Percentiles rank a stretch among this genome's conserved stretches.
Evolutionary conservation across 139 green algal genomes (phyloP).

Genomic region (Deuterostichococcus epilithicus): DNA sequence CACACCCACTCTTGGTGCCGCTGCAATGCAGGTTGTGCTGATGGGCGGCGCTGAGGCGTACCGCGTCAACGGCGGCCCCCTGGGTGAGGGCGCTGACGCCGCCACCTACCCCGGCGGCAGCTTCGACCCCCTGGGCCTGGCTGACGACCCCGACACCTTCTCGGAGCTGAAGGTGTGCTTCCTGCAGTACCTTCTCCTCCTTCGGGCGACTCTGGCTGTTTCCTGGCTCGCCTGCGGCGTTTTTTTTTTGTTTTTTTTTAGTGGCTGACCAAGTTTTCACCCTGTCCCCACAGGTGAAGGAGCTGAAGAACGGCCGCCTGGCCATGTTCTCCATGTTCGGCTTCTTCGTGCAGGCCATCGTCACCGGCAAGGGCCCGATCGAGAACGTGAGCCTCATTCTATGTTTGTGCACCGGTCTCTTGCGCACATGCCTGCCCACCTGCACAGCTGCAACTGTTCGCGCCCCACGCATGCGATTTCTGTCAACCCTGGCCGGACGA

Average conservation of each 20-base stretch:
- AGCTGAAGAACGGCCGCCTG: conserved; percentile 85
- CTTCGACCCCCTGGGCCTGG: conserved; percentile 90
- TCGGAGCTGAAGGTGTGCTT: conserved; percentile 76
- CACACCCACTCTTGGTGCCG: conserved; percentile 76
- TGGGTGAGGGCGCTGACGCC: conserved; percentile 78
- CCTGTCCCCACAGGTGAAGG: conserved; percentile 69
- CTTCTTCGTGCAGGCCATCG: conserved; percentile 81
- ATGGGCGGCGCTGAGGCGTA: conserved; percentile 92
- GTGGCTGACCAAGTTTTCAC: no score
- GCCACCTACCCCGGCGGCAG: conserved; percentile 54
- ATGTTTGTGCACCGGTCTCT: no score
- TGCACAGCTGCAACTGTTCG: no score
- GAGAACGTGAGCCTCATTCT: conserved; percentile 26
- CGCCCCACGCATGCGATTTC: no score
- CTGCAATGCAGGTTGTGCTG: conserved; percentile 60
- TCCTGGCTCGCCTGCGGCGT: no score
- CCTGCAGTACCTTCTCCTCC: no score
- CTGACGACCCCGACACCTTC: conserved; percentile 92
- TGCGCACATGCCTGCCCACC: not conserved
- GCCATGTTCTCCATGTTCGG: conserved; percentile 86
- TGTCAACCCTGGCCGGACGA: no score
- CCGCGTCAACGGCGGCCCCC: conserved; percentile 87
- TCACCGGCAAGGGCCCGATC: conserved; percentile 47
- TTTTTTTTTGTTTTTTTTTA: conserved; percentile 19
- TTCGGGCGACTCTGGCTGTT: no score